Base-by-base conservation (phyloP, 306 rosid species). In the Spatholobus suberectus region DNA sequence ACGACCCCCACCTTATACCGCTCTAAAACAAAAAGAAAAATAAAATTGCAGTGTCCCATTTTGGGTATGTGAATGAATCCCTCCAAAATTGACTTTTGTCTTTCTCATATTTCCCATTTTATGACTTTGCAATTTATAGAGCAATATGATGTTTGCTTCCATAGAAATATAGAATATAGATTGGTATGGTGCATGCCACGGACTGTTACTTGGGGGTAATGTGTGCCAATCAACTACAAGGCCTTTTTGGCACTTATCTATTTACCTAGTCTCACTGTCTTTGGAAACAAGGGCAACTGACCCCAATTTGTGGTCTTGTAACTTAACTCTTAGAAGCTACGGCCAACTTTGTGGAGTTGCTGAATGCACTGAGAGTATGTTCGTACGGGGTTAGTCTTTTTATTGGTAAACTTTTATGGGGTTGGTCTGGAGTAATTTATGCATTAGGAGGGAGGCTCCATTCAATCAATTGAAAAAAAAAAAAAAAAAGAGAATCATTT, bases 181-280 rank as follows among this genome's bases (percentile, higher is more conserved):
- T 27, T 59, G 66, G 55, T 29, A 63, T 51, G 63, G 62, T 86
- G 87, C 74, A 54, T 83, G 81, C 54, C 80, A 20, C 47, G 79
- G 71, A 67, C 38, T 69, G 74, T 69, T 29, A 29, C 3, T n/a
- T 38, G 85, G 78, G 75, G 51, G 58, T 54, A 10, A 43, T 43
- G 49, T 84, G 34, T 49, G 38, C 68, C 44, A 23, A 69, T 47
- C 82, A 58, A 86, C 41, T 77, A 52, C 71, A 18, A 41, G 65
- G 52, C 5, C 76, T 62, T 83, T 81, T 83, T 54, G 80, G 76
- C 57, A 71, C 82, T 29, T 74, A 63, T 75, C 79, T 83, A 46
- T 51, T 81, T 70, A 76, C 84, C 80, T 80, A 58, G 38, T 85
- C 52, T 88, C 70, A 11, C 35, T 89, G 89, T 88, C 88, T 55